These are phyloP conservation scores for Calvatia gigantea DNA, from an alignment of 768 basidiomycete species.

Conservation along the genomic window DNA sequence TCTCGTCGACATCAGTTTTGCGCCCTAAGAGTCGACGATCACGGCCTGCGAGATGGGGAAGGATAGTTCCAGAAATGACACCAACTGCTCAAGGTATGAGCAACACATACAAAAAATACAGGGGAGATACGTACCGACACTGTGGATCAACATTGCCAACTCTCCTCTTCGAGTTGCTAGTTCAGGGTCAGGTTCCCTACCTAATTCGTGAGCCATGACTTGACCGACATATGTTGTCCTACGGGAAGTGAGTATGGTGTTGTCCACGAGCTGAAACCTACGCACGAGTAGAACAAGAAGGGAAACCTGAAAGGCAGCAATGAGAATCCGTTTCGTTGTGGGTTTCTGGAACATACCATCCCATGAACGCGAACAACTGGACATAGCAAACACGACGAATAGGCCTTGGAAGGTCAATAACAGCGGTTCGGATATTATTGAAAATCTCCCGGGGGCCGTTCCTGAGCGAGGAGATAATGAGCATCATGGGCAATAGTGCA, in stretches of 20 bases:
- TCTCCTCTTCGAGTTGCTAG: constrained; percentile 83
- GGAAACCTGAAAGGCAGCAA: constrained; percentile 64
- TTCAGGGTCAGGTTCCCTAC: constrained; percentile 74
- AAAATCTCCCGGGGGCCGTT: constrained; percentile 73
- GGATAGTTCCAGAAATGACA: constrained; percentile 72
- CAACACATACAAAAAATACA: not conserved
- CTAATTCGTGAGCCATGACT: constrained; percentile 81
- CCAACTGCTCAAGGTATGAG: constrained; percentile 54
- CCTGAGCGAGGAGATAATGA: constrained; percentile 12
- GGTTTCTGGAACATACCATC: constrained; percentile 55
- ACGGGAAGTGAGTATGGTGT: not conserved
- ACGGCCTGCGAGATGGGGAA: constrained; percentile 79
- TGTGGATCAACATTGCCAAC: constrained; percentile 87
- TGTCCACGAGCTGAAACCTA: not conserved
- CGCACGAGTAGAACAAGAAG: constrained; percentile 88
- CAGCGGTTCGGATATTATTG: constrained; percentile 70
- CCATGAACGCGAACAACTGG: constrained; percentile 95
- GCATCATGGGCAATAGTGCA: not conserved
- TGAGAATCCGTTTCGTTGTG: not conserved
- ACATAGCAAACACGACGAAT: constrained; percentile 90
- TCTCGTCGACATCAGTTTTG: constrained; percentile 68
- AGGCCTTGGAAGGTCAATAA: constrained; percentile 74
- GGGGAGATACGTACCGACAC: constrained; percentile 57
- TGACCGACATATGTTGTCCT: constrained; percentile 95
- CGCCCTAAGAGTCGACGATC: constrained; percentile 77